Evolutionary conservation across 257 asterid species (phyloP).

Genomic region (Nicotiana otophora): DNA sequence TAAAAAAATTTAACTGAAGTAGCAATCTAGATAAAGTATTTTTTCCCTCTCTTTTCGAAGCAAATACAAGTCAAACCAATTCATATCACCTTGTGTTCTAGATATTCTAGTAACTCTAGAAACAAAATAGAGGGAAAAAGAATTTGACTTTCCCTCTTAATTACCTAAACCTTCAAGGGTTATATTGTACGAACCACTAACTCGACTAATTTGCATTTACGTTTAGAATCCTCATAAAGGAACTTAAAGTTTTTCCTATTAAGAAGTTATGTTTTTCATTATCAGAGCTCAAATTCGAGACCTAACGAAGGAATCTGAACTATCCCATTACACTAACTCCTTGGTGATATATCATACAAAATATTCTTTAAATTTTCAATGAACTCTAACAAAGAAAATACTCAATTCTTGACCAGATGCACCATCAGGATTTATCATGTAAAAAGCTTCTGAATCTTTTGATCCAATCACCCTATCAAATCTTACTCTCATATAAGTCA

Average conservation of each 20-base stretch:
- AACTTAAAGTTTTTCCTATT: not conserved
- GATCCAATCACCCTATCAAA: slow-evolving; percentile 78
- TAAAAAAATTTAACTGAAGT: not conserved
- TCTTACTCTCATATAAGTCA: slow-evolving; percentile 81
- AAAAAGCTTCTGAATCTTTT: slow-evolving; percentile 73
- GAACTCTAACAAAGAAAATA: slow-evolving; percentile 58
- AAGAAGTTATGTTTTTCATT: not conserved
- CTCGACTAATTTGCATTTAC: not conserved
- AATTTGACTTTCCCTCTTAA: not conserved
- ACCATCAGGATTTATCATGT: slow-evolving; percentile 92
- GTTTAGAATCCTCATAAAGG: too few relatives aligned
- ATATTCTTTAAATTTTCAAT: not conserved
- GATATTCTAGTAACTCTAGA: not conserved
- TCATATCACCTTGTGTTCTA: not conserved
- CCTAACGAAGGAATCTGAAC: not conserved
- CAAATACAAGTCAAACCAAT: not conserved
- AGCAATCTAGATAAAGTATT: not conserved
- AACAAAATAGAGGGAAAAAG: not conserved
- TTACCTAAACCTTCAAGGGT: not conserved
- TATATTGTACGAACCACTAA: not conserved
- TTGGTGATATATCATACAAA: not conserved
- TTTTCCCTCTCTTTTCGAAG: not conserved
- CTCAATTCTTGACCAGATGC: slow-evolving; percentile 84
- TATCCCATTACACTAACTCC: too few relatives aligned
- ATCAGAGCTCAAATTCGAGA: not conserved